Base-by-base conservation (phyloP, 2,329 filamentous ascomycete species). In the Xylariaceae sp. region DNA sequence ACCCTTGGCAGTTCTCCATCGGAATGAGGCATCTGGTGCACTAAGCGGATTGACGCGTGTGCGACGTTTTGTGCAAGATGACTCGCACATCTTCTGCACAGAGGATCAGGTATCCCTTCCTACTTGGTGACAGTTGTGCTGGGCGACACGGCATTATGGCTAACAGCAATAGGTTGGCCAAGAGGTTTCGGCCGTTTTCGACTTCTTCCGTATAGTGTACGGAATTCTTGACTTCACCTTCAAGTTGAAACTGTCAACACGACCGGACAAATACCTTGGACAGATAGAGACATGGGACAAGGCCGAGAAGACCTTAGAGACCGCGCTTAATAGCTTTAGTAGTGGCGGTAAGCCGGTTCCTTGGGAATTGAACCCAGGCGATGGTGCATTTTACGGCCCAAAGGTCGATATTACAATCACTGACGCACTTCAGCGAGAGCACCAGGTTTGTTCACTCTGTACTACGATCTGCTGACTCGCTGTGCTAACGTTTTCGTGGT, bases 341-440 rank as follows among this genome's bases (percentile, higher is more conserved):
- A 19, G 73, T 19, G 70, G 61, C 44, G 84, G 88, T 57, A 37
- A 37, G 32, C 32, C 32, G 32, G 82, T 86, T 32, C 80, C 86
- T 61, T 99, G 95, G 95, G 89, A 91, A 73, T 80, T 96, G 49
- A 96, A 98, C 75, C 89, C 91, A 57, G 95, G 93, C 54, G 95
- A 99, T 67, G 95, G 95, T 71, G 95, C 95, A 50, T 99, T 98
- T 78, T 99, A 99, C 74, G 95, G 95, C 1, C 95, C 95, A 49
- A 99, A 99, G 84, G 96, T 98, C 67, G 95, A 99, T 68, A 95
- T 99, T 70, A 96, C 91, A 59, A 93, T 99, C 69, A 37, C 32
- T 3, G 32, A 37, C 32, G 32, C 32, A 37, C 32, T 37, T 14
- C 32, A 37, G 32, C 32, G 32, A 16, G 32, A 37, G 32, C 32